Base-by-base conservation (phyloP, 352 stramenopile species). In the Nothophytophthora sp. region DNA sequence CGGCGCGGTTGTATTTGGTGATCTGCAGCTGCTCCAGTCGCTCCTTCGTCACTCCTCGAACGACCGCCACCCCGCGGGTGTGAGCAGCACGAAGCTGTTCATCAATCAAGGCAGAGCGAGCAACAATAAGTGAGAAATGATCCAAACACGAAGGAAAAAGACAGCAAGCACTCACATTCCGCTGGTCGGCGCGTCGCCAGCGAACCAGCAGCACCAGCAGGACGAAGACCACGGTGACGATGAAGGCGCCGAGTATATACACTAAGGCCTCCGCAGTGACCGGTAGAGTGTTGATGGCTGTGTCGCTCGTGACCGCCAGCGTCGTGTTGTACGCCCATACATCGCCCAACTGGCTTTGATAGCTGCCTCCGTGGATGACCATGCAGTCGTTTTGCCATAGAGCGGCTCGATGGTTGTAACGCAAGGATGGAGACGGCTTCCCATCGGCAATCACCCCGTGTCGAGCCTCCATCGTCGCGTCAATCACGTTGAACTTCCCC, bases 251-350 rank as follows among this genome's bases (percentile, higher is more conserved):
- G 9, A 89, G 60, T 20, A 89, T 67, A 55, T 89, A 91, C n/a
- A 89, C 63, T 11, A 91, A 68, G n/a, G 81, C 84, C 49, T 74
- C 65, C 10, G 87, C 61, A 50, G 86, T 61, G 24, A 88, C 60
- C 13, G 72, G 73, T 9, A 88, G 36, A 11, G 41, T 41, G 11
- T 60, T 64, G 23, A 49, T 44, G 2, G 42, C 25, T 20, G 35
- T 49, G 22, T 60, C 45, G 3, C 36, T 67, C 19, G 62, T 64
- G 3, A 51, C 47, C 11, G 73, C 68, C 10, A 34, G 60, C 15
- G 76, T 83, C 11, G 73, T 78, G 60, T 91, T 91, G 63, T 73
- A 88, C 25, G 67, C 50, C 78, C 81, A 91, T 18, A 91, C 34
- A n/a, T 91, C 81, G 12, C 76, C 70, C 8, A 73, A 71, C 30